Base-by-base conservation (phyloP, 768 basidiomycete genomes). In the Tricholoma hemisulphureum region DNA sequence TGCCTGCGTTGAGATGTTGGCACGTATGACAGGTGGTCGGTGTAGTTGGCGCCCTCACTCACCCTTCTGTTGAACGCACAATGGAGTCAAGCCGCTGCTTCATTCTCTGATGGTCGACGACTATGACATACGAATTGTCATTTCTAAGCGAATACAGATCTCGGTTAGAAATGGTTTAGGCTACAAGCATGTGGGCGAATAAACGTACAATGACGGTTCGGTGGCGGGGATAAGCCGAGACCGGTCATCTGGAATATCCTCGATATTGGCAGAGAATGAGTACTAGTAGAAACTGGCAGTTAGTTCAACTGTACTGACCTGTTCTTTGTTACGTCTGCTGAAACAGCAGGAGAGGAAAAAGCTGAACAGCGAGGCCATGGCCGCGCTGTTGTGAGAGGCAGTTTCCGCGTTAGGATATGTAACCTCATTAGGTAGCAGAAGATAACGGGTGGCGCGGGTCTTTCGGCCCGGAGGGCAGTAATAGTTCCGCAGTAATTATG, bases 1-100 rank as follows among this genome's bases (percentile, higher is more conserved):
- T 80, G 84, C 39, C 84, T 86, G 62, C 31, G 34, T 39, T 34
- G 29, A 53, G 37, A 39, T 43, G 11, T 23, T 35, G 9, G 26
- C 28, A 23, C 26, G 18, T 20, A 18, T 50, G 14, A 7, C 35
- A 45, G 8, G 6, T 50, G 28, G 16, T 23, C 37, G 14, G 41
- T 61, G 35, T 50, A 45, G 13, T 54, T 41, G 48, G 37, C 41
- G 53, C 21, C 57, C 31, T 26, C 49, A 67, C 80, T 61, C 49
- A 83, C 84, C 81, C 78, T 72, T 84, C 83, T 68, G 84, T 84
- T 1, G 81, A 71, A 13, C 81, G 81, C 26, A 86, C 83, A 49
- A 86, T 84, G 21, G 73, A 71, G 2, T 74, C 74, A 51, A 86
- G 69, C 21, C 82, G 71, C 34, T 82, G 81, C 64, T 80, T 81